phyloP scores from a whole-genome alignment of 2,329 filamentous ascomycete species.

The Leptographium flavum region DNA sequence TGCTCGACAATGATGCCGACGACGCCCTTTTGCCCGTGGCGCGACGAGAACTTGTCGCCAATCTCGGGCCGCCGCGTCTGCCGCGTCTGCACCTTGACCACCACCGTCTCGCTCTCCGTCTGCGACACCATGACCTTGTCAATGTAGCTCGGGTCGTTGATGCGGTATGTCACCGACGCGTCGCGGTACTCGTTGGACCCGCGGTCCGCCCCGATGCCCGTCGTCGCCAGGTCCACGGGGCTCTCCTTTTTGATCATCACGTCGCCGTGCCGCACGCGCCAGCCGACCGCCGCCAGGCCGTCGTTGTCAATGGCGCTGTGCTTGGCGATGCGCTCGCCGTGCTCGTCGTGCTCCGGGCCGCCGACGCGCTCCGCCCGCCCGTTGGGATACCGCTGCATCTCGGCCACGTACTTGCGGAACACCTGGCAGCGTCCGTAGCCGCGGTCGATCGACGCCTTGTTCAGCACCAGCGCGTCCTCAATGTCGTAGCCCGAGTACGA shows the following conservation, averaged over 20 bases:
- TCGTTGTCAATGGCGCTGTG: constrained; percentile 68
- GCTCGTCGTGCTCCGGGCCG: constrained; percentile 46
- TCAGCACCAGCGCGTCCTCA: constrained; percentile 90
- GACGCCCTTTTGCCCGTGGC: constrained; percentile 96
- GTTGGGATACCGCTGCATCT: constrained; percentile 81
- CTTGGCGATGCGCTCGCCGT: constrained; percentile 49
- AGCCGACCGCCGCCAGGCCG: constrained; percentile 77
- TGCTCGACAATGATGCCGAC: constrained; percentile 94
- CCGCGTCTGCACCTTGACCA: constrained; percentile 91
- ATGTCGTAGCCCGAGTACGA: constrained; percentile 99
- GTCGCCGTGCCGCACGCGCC: constrained; percentile 62
- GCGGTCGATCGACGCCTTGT: constrained; percentile 88
- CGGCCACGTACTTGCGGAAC: constrained; percentile 84
- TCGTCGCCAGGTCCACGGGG: constrained; percentile 63
- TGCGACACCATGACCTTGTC: constrained; percentile 93
- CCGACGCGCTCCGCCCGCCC: constrained; percentile 54
- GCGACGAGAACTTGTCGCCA: constrained; percentile 96
- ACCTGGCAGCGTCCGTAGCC: constrained; percentile 96
- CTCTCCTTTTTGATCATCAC: constrained; percentile 83
- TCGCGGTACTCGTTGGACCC: constrained; percentile 51
- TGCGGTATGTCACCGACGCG: constrained; percentile 62
- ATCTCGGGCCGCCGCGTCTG: constrained; percentile 91
- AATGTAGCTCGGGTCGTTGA: constrained; percentile 74
- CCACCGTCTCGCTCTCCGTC: constrained; percentile 70
- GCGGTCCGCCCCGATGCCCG: constrained; percentile 54